A percentile compares a stretch with the other conserved stretches of the same genome.
Conservation (phyloP, 2,329 filamentous ascomycete genomes). For the Madurella mycetomatis region DNA sequence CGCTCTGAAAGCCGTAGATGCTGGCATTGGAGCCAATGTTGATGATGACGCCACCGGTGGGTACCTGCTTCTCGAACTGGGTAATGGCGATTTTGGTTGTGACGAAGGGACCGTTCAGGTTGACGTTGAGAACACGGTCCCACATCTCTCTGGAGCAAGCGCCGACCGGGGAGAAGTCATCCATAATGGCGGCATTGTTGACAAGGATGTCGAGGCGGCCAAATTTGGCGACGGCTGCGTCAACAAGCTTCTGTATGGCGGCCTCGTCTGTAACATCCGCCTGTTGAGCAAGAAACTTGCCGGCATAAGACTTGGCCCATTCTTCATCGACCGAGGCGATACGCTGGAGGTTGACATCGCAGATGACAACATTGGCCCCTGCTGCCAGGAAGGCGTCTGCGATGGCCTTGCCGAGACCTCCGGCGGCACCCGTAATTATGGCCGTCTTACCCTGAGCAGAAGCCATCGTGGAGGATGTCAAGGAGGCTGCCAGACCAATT, state of each 20-base stretch:
- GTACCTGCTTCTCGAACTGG: slow-evolving; percentile 40
- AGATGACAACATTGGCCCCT: slow-evolving; percentile 33
- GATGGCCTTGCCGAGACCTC: slow-evolving; percentile 34
- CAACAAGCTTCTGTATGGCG: slow-evolving; percentile 30
- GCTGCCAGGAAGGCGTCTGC: slow-evolving; percentile 31
- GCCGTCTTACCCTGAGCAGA: slow-evolving; percentile 26
- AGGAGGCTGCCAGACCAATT: too few species aligned
- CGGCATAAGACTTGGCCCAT: slow-evolving; percentile 23
- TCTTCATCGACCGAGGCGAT: slow-evolving; percentile 25
- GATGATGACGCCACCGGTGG: slow-evolving; percentile 43
- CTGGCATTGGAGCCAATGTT: slow-evolving; percentile 49
- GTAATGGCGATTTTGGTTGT: slow-evolving; percentile 48
- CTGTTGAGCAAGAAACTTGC: slow-evolving; percentile 26
- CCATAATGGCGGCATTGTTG: slow-evolving; percentile 56
- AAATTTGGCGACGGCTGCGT: slow-evolving; percentile 29
- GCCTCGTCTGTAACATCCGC: slow-evolving; percentile 32
- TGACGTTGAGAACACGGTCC: slow-evolving; percentile 52
- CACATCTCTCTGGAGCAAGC: slow-evolving; percentile 42
- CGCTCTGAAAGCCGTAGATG: slow-evolving; percentile 34
- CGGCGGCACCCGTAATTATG: slow-evolving; percentile 32
- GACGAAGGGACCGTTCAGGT: slow-evolving; percentile 52
- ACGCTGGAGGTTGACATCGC: slow-evolving; percentile 32
- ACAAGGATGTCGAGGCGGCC: slow-evolving; percentile 49
- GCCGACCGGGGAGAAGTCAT: slow-evolving; percentile 51
- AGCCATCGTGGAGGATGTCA: slow-evolving; percentile 15